Base-by-base conservation (phyloP, 2,329 filamentous ascomycete genomes). In the Salinomyces thailandicus region DNA sequence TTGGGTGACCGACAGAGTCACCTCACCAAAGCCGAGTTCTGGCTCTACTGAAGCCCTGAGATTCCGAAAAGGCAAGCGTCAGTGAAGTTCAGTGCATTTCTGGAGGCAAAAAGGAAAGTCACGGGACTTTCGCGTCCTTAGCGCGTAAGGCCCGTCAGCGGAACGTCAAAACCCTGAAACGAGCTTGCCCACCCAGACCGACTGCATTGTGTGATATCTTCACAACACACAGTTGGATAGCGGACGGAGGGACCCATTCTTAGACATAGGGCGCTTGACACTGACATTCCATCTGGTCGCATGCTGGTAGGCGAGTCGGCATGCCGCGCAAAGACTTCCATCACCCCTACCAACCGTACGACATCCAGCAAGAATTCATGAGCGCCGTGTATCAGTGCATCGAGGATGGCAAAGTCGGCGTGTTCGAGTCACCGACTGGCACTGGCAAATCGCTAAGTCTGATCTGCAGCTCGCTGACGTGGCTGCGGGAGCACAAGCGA, bases 351-450 rank as follows among this genome's bases (percentile, higher is more conserved):
- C 75, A 77, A 18, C 87, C 87, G 0, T 95, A 95, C 59, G 73
- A 82, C 35, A 91, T 94, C 29, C 87, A 95, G 53, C 69, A 80
- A 30, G 68, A 89, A 48, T 93, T 95, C 54, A 95, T 95, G 87
- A 77, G 71, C 47, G 73, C 81, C 1, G 71, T 91, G 4, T 94
- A 93, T 55, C 63, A 75, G 33, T 84, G 85, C 42, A 73, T 94
- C 17, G 78, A 93, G 48, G 60, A 81, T 28, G 80, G 83, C 6
- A 84, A 87, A 53, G 70, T 94, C 31, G 87, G 84, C 18, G 86
- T 95, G 29, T 79, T 95, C 31, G 87, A 95, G 56, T 93, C 85
- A 31, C 87, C 87, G n/a, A 95, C 87, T 28, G 87, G 87, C 4
- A 58, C 56, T 34, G 87, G 87, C 30, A 95, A 95, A 71, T 94